A percentile compares a stretch with the other conserved stretches of the same genome.
Evolutionary conservation across 768 basidiomycete genomes (phyloP).

Genomic region (Cantharellus anzutake): DNA sequence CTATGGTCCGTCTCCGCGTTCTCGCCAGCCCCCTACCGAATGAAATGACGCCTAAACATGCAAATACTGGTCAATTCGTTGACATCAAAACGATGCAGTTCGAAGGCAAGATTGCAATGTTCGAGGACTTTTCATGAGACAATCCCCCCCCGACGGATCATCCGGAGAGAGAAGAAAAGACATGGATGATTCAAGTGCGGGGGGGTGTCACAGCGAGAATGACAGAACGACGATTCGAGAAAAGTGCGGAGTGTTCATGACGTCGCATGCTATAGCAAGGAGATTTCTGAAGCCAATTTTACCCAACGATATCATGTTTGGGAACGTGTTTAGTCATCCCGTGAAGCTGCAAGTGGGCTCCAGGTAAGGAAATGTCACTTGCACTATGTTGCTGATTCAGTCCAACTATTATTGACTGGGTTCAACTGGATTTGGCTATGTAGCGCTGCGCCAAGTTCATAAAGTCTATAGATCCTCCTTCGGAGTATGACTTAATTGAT

Average conservation of each 20-base stretch:
- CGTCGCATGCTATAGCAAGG: too few relatives aligned
- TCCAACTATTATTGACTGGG: too few relatives aligned
- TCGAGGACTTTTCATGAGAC: too few relatives aligned
- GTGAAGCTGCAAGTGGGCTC: slow-evolving; percentile 68
- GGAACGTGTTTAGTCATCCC: slow-evolving; percentile 70
- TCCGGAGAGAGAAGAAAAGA: slow-evolving; percentile 48
- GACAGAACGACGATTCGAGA: too few relatives aligned
- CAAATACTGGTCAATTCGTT: too few relatives aligned
- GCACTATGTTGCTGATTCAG: not conserved
- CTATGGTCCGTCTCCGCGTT: too few relatives aligned
- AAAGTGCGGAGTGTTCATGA: too few relatives aligned
- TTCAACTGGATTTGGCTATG: not conserved
- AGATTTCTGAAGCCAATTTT: slow-evolving; percentile 41
- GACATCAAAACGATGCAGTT: too few relatives aligned
- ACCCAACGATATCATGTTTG: slow-evolving; percentile 76
- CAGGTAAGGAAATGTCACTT: slow-evolving; percentile 11
- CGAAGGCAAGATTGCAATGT: too few relatives aligned
- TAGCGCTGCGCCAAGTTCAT: not conserved
- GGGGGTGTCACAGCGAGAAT: slow-evolving; percentile 23
- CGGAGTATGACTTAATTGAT: slow-evolving; percentile 66
- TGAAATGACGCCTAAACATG: too few relatives aligned
- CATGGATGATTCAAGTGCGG: slow-evolving; percentile 85
- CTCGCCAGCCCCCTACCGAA: too few relatives aligned
- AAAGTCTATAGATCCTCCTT: slow-evolving; percentile 74
- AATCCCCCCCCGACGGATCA: slow-evolving; percentile 15